Conservation (phyloP, 2,329 filamentous ascomycete genomes). For the Alternaria triticimaculans region DNA sequence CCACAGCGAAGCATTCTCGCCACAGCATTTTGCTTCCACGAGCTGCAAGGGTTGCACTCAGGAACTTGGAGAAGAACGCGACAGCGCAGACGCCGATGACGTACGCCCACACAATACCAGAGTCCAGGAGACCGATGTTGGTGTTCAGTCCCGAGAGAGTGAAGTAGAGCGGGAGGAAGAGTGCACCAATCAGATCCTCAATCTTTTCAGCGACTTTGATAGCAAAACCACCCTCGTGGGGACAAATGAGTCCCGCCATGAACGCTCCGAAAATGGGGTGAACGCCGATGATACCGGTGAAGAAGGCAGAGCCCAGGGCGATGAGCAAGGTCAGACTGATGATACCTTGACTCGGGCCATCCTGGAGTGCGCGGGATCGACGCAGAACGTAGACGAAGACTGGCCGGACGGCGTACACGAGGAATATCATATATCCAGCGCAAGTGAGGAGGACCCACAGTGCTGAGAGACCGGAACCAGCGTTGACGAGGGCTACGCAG, state of each 20-base stretch:
- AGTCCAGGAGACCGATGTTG: slow-evolving; percentile 81
- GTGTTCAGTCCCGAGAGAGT: slow-evolving; percentile 89
- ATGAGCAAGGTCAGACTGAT: slow-evolving; percentile 83
- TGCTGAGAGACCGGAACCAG: slow-evolving; percentile 79
- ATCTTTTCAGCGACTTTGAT: slow-evolving; percentile 94
- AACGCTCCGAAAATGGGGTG: slow-evolving; percentile 96
- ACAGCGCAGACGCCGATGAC: slow-evolving; percentile 81
- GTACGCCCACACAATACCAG: slow-evolving; percentile 86
- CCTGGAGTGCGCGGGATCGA: slow-evolving; percentile 78
- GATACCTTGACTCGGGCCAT: slow-evolving; percentile 85
- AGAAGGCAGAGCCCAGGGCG: slow-evolving; percentile 80
- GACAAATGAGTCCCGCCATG: slow-evolving; percentile 85
- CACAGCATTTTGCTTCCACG: slow-evolving; percentile 78
- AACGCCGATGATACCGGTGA: slow-evolving; percentile 88
- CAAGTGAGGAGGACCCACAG: slow-evolving; percentile 82
- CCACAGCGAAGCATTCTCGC: slow-evolving; percentile 89
- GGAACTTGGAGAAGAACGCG: slow-evolving; percentile 84
- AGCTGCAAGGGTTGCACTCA: slow-evolving; percentile 81
- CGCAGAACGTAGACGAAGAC: slow-evolving; percentile 76
- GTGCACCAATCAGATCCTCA: slow-evolving; percentile 82
- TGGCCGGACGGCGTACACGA: slow-evolving; percentile 76
- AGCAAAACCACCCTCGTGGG: slow-evolving; percentile 86
- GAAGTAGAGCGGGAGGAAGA: slow-evolving; percentile 92
- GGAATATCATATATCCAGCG: slow-evolving; percentile 76
- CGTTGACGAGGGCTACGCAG: slow-evolving; percentile 92